Base-by-base conservation (phyloP, 176 grass and related monocot genomes). In the Triticum dicoccoides region DNA sequence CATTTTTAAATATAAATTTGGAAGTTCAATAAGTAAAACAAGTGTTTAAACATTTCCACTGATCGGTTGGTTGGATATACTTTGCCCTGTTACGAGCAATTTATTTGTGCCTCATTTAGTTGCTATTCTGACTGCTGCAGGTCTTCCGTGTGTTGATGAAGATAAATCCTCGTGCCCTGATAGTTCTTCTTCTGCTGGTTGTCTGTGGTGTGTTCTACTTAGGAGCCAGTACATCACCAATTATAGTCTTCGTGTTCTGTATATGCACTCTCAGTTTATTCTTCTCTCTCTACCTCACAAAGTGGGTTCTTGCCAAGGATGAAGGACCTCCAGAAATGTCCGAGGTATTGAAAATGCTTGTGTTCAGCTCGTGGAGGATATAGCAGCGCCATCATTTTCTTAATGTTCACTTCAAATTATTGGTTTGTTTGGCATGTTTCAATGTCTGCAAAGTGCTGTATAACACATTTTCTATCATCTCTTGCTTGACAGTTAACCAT, bases 231-330 rank as follows among this genome's bases (percentile, higher is more conserved):
- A 94, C 94, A 90, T 99, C 97, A 35, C 97, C 89, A 85, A 94
- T 99, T 91, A 21, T 99, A 59, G 61, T 99, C 89, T 99, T 99
- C 76, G 97, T 99, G 29, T 96, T 99, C 88, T 92, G 88, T 78
- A 93, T 99, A 68, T 99, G 97, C 84, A 96, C 90, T 42, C 77
- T 99, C 79, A 94, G 92, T 85, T 90, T 99, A 86, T 89, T 96
- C 89, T 99, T 99, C 85, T 76, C 97, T 67, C 71, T 99, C 52
- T 99, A 96, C 83, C 97, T 96, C 68, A 87, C 94, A 86, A 99
- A 94, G 84, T 96, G 97, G 97, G 97, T 99, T 88, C 97, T 99
- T 75, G 90, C 97, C n/a, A 99, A 99, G 85, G 97, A 99, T 74
- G 97, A 99, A 82, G 97, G 97, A 21, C 97, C 97, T 75, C 90